Conservation (phyloP, 2,329 filamentous ascomycete species). For the Aspergillus tanneri region DNA sequence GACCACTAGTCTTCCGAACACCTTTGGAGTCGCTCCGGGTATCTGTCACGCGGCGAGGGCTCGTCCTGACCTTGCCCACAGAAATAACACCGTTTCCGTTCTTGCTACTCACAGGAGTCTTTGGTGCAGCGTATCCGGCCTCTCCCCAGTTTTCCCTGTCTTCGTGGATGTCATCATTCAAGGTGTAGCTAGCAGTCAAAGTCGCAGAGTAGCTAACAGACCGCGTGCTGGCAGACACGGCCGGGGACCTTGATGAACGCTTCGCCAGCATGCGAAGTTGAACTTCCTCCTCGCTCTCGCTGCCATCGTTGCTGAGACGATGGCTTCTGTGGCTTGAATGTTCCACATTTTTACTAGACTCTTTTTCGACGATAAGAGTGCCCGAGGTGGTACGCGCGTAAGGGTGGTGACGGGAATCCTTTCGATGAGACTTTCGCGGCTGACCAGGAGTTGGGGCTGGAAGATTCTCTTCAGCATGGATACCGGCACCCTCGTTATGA, state of each 20-base stretch:
- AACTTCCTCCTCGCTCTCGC: slow-evolving; percentile 79
- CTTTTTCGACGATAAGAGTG: slow-evolving; percentile 39
- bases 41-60: slow-evolving; percentile 47
- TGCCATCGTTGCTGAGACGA: slow-evolving; percentile 57
- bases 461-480: slow-evolving; percentile 72
- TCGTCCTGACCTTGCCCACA: slow-evolving; percentile 64
- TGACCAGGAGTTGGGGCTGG: slow-evolving; percentile 95
- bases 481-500: slow-evolving; percentile 62
- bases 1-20: slow-evolving; percentile 49
- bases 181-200: slow-evolving; percentile 65
- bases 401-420: slow-evolving; percentile 71
- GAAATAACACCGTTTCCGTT: slow-evolving; percentile 52
- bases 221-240: slow-evolving; percentile 62
- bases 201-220: slow-evolving; percentile 75
- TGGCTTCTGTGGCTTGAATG: slow-evolving; percentile 52
- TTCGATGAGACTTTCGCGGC: slow-evolving; percentile 80
- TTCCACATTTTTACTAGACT: slow-evolving; percentile 27
- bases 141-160: slow-evolving; percentile 68
- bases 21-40: slow-evolving; percentile 40
- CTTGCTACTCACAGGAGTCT: slow-evolving; percentile 58
- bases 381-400: slow-evolving; percentile 61
- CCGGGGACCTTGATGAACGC: slow-evolving; percentile 63
- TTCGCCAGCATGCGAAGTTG: slow-evolving; percentile 72
- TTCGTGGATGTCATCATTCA: slow-evolving; percentile 61
- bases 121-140: slow-evolving; percentile 34